A percentile compares a stretch with the other conserved stretches of the same genome.
Conservation (phyloP, 2,329 filamentous ascomycete genomes). For the Ascochyta lentis region DNA sequence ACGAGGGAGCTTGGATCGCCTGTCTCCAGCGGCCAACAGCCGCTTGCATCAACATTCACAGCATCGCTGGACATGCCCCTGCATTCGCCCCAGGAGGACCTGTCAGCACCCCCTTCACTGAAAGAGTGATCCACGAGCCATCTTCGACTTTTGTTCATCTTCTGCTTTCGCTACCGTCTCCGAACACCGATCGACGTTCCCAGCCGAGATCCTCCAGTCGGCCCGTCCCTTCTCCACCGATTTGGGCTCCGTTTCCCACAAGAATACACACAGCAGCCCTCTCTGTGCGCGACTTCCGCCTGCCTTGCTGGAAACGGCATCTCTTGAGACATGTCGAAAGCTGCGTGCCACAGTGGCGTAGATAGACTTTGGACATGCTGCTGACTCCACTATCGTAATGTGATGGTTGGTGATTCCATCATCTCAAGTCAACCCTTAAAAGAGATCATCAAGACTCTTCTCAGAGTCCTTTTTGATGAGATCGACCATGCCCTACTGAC, state of each 20-base stretch:
- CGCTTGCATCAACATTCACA: conserved; percentile 16
- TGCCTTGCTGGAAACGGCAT: conserved; percentile 15
- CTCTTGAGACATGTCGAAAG: conserved; percentile 29
- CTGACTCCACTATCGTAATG: neutral
- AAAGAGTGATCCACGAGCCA: conserved; percentile 1
- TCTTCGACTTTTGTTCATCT: conserved; percentile 1
- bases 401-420: neutral
- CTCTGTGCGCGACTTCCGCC: conserved; percentile 5
- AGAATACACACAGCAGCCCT: conserved; percentile 21
- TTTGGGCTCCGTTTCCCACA: conserved; percentile 1
- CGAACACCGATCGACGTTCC: conserved; percentile 3
- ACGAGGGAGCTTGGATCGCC: conserved; percentile 14
- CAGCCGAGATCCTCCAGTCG: conserved; percentile 7
- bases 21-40: conserved; percentile 17
- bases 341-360: conserved; percentile 50
- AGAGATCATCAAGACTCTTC: conserved; percentile 86
- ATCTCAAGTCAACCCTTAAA: conserved; percentile 55
- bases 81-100: neutral
- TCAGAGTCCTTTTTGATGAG: conserved; percentile 93
- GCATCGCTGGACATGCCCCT: conserved; percentile 4
- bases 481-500: conserved; percentile 83
- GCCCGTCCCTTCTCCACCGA: conserved; percentile 4
- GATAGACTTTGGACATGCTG: conserved; percentile 19
- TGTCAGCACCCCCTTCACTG: neutral
- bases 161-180: neutral